Conservation (phyloP, 1,284 basidiomycete genomes). For the Ceratobasidium sp. region DNA sequence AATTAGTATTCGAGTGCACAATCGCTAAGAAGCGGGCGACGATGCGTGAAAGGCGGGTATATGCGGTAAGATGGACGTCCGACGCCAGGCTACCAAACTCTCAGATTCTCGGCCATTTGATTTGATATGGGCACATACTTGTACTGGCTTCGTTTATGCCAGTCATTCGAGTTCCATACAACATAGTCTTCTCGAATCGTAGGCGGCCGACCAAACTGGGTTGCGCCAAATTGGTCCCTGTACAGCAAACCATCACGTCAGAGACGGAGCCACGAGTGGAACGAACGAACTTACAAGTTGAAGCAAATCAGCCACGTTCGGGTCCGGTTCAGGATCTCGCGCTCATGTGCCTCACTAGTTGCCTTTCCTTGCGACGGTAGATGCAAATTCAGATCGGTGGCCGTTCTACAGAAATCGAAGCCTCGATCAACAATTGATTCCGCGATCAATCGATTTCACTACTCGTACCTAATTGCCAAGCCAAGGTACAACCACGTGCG, state of each 20-base stretch:
- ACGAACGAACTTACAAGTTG: constrained; percentile 60
- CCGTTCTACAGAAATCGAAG: constrained; percentile 59
- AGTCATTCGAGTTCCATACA: constrained; percentile 75
- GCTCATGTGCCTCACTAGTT: constrained; percentile 73
- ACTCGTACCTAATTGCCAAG: constrained; percentile 72
- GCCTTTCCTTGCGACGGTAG: constrained; percentile 69
- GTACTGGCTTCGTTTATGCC: constrained; percentile 76
- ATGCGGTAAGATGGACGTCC: constrained; percentile 77
- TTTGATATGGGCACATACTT: constrained; percentile 60
- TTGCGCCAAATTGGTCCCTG: constrained; percentile 77
- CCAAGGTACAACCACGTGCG: constrained; percentile 84
- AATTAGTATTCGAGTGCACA: constrained; percentile 76
- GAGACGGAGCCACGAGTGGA: background rate
- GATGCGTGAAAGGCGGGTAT: constrained; percentile 73
- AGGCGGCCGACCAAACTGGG: constrained; percentile 87
- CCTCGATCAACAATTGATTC: background rate
- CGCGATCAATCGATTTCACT: background rate
- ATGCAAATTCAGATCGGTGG: constrained; percentile 86
- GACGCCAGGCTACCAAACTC: constrained; percentile 11
- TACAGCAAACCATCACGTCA: background rate
- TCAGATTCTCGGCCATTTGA: constrained; percentile 29
- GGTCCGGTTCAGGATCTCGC: constrained; percentile 82
- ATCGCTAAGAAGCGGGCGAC: constrained; percentile 78
- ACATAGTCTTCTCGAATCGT: constrained; percentile 89
- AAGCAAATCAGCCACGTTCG: constrained; percentile 89